Evolutionary conservation across 73 alveolate genomes (phyloP).

Genomic region (Breviolum minutum): DNA sequence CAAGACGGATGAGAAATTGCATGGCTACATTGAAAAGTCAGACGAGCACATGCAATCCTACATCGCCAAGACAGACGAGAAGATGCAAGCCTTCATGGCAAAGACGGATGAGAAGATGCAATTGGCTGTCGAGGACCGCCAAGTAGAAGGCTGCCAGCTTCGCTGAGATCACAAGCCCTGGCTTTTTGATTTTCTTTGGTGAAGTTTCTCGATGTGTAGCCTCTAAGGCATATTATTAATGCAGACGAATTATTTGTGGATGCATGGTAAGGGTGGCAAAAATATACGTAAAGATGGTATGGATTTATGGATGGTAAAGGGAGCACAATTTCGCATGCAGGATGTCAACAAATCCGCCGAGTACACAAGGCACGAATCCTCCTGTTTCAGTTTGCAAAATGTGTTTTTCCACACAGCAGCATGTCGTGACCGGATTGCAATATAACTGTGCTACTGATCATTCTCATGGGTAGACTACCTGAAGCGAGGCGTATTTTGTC

Average conservation of each 20-base stretch:
- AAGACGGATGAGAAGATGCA: constrained; percentile 39
- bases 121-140: constrained; percentile 19
- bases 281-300: no score
- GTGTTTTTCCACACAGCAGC: no score
- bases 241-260: no score
- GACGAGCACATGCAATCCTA: constrained; percentile 45
- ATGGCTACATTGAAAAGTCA: not conserved
- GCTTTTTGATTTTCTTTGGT: no score
- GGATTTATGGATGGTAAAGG: no score
- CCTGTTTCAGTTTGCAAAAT: no score
- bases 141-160: no score
- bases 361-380: not conserved
- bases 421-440: not conserved
- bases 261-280: no score
- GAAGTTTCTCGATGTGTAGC: no score
- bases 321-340: not conserved
- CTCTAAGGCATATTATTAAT: no score
- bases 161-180: no score
- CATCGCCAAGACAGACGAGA: constrained; percentile 33
- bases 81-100: constrained; percentile 26
- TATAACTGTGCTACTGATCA: not conserved
- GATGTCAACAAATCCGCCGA: constrained; percentile 30
- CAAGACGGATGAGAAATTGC: constrained; percentile 30
- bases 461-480: not conserved
- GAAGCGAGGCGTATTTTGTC: constrained; percentile 14